Evolutionary conservation across 2,329 filamentous ascomycete species (phyloP).

Genomic region (Aspergillus sojae): DNA sequence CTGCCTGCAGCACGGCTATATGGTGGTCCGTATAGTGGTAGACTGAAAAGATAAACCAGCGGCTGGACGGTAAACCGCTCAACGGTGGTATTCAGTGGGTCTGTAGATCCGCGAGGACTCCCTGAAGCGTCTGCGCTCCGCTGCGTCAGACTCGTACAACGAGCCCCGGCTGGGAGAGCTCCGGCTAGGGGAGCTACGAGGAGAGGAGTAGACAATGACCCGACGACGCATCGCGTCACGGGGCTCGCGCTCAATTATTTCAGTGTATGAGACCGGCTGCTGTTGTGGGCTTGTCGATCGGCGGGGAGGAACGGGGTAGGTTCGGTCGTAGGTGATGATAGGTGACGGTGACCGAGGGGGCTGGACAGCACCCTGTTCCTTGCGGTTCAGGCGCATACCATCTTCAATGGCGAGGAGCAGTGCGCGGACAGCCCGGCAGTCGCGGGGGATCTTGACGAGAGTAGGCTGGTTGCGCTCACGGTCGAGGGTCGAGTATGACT

Average conservation of each 20-base stretch:
- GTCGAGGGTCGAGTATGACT: conserved; percentile 47
- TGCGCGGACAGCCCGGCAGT: conserved; percentile 36
- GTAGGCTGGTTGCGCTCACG: conserved; percentile 40
- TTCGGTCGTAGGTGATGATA: conserved; percentile 37
- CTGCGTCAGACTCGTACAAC: conserved; percentile 37
- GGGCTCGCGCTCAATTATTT: conserved; percentile 35
- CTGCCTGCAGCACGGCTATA: conserved; percentile 11
- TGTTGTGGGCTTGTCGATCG: conserved; percentile 18
- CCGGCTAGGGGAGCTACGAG: conserved; percentile 36
- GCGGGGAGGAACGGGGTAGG: conserved; percentile 34
- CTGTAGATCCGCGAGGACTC: conserved; percentile 34
- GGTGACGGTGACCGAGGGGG: conserved; percentile 23
- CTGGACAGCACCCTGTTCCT: conserved; percentile 16
- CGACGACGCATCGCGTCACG: conserved; percentile 29
- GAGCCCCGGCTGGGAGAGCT: conserved; percentile 41
- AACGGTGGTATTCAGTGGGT: conserved; percentile 35
- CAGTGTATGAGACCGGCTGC: conserved; percentile 18
- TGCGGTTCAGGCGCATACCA: conserved; percentile 36
- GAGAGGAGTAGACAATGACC: conserved; percentile 39
- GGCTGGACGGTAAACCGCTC: conserved; percentile 12
- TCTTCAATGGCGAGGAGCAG: conserved; percentile 48
- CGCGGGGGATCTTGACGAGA: conserved; percentile 46
- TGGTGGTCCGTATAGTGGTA: background rate
- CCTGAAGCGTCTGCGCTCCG: conserved; percentile 36
- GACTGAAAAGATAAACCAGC: background rate